Percentiles rank a stretch among this genome's conserved stretches.
phyloP scores from a whole-genome alignment of 441 rosid genomes.

The Croton laevigatus region DNA sequence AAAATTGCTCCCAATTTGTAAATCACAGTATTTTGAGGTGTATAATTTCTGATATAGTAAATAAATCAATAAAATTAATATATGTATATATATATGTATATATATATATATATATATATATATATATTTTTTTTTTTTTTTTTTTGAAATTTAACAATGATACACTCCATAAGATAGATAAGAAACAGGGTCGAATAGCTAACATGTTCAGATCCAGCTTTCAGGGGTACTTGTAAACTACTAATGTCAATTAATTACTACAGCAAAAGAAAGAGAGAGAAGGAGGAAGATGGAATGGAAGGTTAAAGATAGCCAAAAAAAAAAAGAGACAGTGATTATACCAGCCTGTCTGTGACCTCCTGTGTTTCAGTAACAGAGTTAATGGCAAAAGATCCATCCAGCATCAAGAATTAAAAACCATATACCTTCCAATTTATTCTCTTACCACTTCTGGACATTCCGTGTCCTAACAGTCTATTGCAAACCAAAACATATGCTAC shows the following conservation, averaged over 20 bases:
- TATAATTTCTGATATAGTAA: neutral
- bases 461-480: neutral
- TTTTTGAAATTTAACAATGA: neutral
- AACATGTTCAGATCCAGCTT: too few relatives aligned
- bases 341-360: neutral
- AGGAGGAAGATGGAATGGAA: neutral
- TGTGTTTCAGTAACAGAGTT: neutral
- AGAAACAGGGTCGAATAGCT: neutral
- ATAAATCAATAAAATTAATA: too few relatives aligned
- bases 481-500: neutral
- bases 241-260: too few relatives aligned
- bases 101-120: too few relatives aligned
- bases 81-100: too few relatives aligned
- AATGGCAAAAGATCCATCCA: neutral
- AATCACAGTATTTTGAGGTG: neutral
- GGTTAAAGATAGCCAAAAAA: neutral
- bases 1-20: neutral
- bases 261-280: neutral
- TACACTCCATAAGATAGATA: neutral
- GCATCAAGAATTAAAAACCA: neutral
- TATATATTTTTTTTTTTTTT: too few relatives aligned
- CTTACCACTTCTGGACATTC: too few relatives aligned
- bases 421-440: neutral
- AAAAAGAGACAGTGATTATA: neutral
- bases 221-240: too few relatives aligned